Percentiles rank a stretch among this genome's conserved stretches.
Conservation (phyloP, 306 rosid species). For the Inga oerstediana region DNA sequence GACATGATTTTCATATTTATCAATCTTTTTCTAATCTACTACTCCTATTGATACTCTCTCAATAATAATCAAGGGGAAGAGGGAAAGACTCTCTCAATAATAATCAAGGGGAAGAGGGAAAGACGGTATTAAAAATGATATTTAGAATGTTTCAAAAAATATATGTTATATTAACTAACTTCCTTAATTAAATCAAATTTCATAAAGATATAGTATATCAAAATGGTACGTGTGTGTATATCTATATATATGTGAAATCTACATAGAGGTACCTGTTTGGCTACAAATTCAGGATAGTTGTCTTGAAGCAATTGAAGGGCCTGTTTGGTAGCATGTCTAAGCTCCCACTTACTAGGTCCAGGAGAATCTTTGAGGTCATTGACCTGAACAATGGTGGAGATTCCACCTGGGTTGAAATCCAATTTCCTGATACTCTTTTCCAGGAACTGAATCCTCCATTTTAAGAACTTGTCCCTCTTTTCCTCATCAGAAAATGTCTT, state of each 20-base stretch:
- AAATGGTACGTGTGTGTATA: background rate
- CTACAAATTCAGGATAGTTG: constrained; percentile 76
- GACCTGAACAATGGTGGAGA: constrained; percentile 65
- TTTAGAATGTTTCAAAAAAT: too few species aligned
- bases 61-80: too few species aligned
- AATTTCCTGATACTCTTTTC: constrained; percentile 68
- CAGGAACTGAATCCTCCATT: constrained; percentile 66
- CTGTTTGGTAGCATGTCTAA: constrained; percentile 73
- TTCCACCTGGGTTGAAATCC: constrained; percentile 65
- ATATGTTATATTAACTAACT: too few species aligned
- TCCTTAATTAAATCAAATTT: too few species aligned
- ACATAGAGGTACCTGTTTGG: constrained; percentile 60
- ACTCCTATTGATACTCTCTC: too few species aligned
- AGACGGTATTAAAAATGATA: too few species aligned
- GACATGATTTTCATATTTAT: too few species aligned
- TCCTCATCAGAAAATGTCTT: constrained; percentile 63
- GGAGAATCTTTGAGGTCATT: constrained; percentile 74
- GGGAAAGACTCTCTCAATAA: too few species aligned
- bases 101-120: too few species aligned
- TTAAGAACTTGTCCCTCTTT: constrained; percentile 56
- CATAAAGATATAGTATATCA: background rate
- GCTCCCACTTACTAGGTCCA: constrained; percentile 70
- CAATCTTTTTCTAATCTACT: too few species aligned
- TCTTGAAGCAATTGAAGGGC: constrained; percentile 73
- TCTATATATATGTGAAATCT: background rate